Base-by-base conservation (phyloP, 179 eudicot species). In the Beta macrorhiza region DNA sequence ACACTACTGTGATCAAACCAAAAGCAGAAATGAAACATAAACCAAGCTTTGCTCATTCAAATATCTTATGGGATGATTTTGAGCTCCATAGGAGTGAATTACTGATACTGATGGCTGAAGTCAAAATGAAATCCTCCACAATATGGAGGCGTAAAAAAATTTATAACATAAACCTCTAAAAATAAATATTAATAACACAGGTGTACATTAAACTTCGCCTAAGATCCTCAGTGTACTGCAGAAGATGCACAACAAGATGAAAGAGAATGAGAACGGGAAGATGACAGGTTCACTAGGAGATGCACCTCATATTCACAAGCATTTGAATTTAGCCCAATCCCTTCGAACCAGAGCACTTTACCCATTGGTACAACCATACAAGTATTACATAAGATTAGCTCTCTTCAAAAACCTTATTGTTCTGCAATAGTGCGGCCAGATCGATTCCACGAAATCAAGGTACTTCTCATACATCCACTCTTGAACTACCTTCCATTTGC, bases 361-460 rank as follows among this genome's bases (percentile, higher is more conserved):
- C 68, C n/a, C 25, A 75, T 13, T 75, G 67, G 53, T 44, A 29
- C 63, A 25, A 45, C 73, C 49, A 80, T 0, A 75, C 32, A 20
- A 22, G 59, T 61, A 47, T 88, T 89, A 93, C 49, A 92, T 87
- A 62, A 93, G 85, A 68, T 93, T 92, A 78, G 95, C 92, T 75
- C 87, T 85, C 89, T 92, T 93, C 82, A 93, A 79, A 82, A 91
- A 90, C 89, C 93, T 90, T 85, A 91, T 83, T 20, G 87, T 81
- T 84, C 91, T 89, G 84, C 97, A 91, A 82, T 90, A 93, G 37
- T 74, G 82, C 8, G 97, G 98, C 98, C 98, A 94, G 81, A 94
- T 90, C 7, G 92, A 89, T 86, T 92, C 97, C 56, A 90, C 84
- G 81, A 76, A 88, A 85, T 93, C 98, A 79, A 88, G 85, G 86